A percentile compares a stretch with the other conserved stretches of the same genome.
These are phyloP conservation scores for Akanthomyces dipterigenus DNA, from an alignment of 2,329 filamentous ascomycete genomes.

Conservation along the genomic window DNA sequence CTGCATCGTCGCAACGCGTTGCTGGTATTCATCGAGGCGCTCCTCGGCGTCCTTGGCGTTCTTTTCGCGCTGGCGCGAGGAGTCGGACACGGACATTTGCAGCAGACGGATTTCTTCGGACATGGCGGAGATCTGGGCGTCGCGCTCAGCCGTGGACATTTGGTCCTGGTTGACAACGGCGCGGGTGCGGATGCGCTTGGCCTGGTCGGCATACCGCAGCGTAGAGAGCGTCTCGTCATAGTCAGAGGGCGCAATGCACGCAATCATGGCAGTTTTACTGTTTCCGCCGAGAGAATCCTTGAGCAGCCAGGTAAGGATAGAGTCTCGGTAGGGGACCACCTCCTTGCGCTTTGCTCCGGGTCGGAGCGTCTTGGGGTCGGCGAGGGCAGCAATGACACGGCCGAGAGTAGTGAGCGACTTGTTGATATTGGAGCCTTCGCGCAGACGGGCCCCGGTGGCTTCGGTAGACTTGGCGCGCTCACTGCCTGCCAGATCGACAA, in stretches of 20 bases:
- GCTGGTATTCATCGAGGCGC: conserved; percentile 89
- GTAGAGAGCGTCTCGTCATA: conserved; percentile 97
- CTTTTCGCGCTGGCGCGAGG: conserved; percentile 57
- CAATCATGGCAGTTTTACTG: conserved; percentile 98
- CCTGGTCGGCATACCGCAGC: conserved; percentile 93
- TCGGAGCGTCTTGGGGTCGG: conserved; percentile 55
- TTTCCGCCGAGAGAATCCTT: conserved; percentile 96
- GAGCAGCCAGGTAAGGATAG: conserved; percentile 73
- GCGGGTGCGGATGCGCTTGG: conserved; percentile 91
- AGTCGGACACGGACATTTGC: conserved; percentile 67
- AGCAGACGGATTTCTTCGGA: conserved; percentile 84
- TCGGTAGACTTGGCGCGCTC: conserved; percentile 94
- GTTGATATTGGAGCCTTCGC: conserved; percentile 98
- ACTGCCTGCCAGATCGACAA: conserved; percentile 91
- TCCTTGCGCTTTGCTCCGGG: conserved; percentile 48
- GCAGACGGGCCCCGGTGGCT: conserved; percentile 81
- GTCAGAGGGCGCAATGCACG: conserved; percentile 89
- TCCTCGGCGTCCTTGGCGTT: conserved; percentile 74
- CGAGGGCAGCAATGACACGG: conserved; percentile 88
- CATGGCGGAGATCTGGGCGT: conserved; percentile 92
- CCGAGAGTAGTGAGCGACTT: conserved; percentile 95
- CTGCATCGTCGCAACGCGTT: conserved; percentile 82
- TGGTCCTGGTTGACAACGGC: conserved; percentile 95
- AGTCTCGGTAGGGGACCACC: conserved; percentile 88
- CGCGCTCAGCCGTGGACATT: conserved; percentile 83